Conservation (phyloP, 495 filamentous ascomycete genomes). For the Astrocystis sublimbata region DNA sequence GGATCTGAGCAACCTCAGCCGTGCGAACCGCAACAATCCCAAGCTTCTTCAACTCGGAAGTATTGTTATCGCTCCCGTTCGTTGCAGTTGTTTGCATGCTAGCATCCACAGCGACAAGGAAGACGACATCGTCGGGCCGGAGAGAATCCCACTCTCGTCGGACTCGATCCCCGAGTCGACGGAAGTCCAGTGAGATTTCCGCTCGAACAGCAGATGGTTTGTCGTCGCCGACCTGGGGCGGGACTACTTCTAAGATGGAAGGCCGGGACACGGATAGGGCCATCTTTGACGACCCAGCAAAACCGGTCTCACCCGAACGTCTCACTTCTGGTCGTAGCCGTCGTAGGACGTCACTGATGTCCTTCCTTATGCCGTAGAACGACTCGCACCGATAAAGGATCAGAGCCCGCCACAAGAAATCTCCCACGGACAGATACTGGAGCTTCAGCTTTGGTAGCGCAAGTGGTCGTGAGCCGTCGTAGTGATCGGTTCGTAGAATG, state of each 20-base stretch:
- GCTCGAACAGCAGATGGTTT: slow-evolving; percentile 83
- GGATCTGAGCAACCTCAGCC: slow-evolving; percentile 82
- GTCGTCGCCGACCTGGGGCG: slow-evolving; percentile 79
- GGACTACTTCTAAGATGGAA: slow-evolving; percentile 83
- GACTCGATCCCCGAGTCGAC: slow-evolving; percentile 69
- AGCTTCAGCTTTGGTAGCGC: slow-evolving; percentile 94
- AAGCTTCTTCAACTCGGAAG: slow-evolving; percentile 56
- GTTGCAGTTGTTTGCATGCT: slow-evolving; percentile 53
- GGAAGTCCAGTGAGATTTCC: slow-evolving; percentile 87
- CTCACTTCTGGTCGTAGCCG: slow-evolving; percentile 70
- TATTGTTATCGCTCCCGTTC: slow-evolving; percentile 53
- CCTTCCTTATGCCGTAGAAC: slow-evolving; percentile 90
- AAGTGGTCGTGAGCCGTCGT: slow-evolving; percentile 84
- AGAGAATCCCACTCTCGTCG: slow-evolving; percentile 90
- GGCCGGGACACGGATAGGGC: slow-evolving; percentile 83
- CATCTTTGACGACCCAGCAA: slow-evolving; percentile 89
- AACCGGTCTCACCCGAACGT: slow-evolving; percentile 64
- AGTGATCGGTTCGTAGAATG: slow-evolving; percentile 82
- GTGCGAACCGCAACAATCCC: slow-evolving; percentile 74
- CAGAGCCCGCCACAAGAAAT: slow-evolving; percentile 93
- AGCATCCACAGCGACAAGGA: slow-evolving; percentile 73
- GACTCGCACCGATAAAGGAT: slow-evolving; percentile 86
- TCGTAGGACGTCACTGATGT: slow-evolving; percentile 80
- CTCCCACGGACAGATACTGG: slow-evolving; percentile 91
- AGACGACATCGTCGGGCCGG: slow-evolving; percentile 86